A percentile compares a stretch with the other conserved stretches of the same genome.
Evolutionary conservation across 495 filamentous ascomycete genomes (phyloP).

Genomic region (Aspergillus nanangensis): DNA sequence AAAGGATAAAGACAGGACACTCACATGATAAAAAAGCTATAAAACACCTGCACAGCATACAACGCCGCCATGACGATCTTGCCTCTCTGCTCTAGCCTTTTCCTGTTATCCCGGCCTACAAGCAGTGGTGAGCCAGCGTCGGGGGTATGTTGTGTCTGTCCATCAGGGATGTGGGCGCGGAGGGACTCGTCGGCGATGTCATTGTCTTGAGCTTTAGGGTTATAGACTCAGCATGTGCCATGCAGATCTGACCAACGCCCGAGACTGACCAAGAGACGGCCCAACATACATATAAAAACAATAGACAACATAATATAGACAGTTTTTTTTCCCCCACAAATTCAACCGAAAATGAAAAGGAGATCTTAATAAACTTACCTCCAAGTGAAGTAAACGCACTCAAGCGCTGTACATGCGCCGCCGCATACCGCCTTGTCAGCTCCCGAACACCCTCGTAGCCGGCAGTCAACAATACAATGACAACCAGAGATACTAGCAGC

Average conservation of each 20-base stretch:
- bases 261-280: not conserved
- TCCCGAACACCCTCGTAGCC: slow-evolving; percentile 89
- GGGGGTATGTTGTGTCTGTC: slow-evolving; percentile 13
- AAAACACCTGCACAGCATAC: slow-evolving; percentile 94
- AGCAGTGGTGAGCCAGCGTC: slow-evolving; percentile 68
- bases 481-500: slow-evolving; percentile 76
- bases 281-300: not conserved
- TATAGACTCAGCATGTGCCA: not conserved
- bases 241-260: not conserved
- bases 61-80: slow-evolving; percentile 74
- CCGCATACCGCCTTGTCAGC: slow-evolving; percentile 70
- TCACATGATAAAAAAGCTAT: slow-evolving; percentile 99
- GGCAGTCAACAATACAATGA: slow-evolving; percentile 74
- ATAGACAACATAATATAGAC: slow-evolving; percentile 16
- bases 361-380: too few relatives aligned
- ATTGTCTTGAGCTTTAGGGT: slow-evolving; percentile 30
- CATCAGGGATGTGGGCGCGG: slow-evolving; percentile 20
- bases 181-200: slow-evolving; percentile 37
- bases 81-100: slow-evolving; percentile 48
- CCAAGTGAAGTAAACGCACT: slow-evolving; percentile 37
- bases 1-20: slow-evolving; percentile 30
- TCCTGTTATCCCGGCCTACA: slow-evolving; percentile 53
- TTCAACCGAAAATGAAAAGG: too few relatives aligned
- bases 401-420: slow-evolving; percentile 44
- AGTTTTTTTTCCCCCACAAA: too few relatives aligned